Evolutionary conservation across 177 flowering plant species (phyloP).

Genomic region (Vitis hybrid): DNA sequence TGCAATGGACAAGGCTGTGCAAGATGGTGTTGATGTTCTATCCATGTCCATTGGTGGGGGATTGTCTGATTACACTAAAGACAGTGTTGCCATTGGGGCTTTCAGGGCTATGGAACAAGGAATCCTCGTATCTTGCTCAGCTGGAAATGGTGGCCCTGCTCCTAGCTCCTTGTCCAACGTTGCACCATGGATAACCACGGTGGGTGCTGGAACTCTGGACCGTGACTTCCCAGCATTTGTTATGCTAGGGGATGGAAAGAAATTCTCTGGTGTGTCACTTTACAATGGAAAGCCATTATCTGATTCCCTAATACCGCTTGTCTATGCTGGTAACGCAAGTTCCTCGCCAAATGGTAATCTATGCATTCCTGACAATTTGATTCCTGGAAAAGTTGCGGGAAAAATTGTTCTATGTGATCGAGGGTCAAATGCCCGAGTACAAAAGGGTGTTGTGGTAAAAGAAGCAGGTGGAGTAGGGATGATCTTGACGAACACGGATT

Average conservation of each 20-base stretch:
- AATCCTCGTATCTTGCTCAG: constrained; percentile 61
- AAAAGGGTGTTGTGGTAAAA: constrained; percentile 56
- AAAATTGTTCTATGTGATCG: constrained; percentile 68
- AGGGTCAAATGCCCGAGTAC: constrained; percentile 46
- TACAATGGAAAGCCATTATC: constrained; percentile 45
- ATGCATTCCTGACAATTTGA: constrained; percentile 45
- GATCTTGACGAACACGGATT: constrained; percentile 52
- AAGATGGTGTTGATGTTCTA: constrained; percentile 60
- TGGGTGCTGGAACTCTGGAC: constrained; percentile 67
- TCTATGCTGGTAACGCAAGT: constrained; percentile 50
- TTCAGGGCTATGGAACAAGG: constrained; percentile 55
- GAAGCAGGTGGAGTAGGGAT: constrained; percentile 73
- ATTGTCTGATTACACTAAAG: constrained; percentile 37
- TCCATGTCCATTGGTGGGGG: constrained; percentile 72
- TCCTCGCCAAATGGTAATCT: constrained; percentile 36
- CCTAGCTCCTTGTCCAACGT: constrained; percentile 43
- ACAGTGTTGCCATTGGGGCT: constrained; percentile 60
- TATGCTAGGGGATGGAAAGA: constrained; percentile 49
- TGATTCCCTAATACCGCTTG: constrained; percentile 22
- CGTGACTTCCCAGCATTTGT: constrained; percentile 62
- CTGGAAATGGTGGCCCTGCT: constrained; percentile 65
- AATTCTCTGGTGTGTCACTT: constrained; percentile 54
- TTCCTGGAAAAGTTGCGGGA: constrained; percentile 49
- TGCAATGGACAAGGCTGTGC: constrained; percentile 60
- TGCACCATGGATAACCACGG: constrained; percentile 73